phyloP scores from a whole-genome alignment of 2,329 filamentous ascomycete species.

The Colletotrichum sp. region DNA sequence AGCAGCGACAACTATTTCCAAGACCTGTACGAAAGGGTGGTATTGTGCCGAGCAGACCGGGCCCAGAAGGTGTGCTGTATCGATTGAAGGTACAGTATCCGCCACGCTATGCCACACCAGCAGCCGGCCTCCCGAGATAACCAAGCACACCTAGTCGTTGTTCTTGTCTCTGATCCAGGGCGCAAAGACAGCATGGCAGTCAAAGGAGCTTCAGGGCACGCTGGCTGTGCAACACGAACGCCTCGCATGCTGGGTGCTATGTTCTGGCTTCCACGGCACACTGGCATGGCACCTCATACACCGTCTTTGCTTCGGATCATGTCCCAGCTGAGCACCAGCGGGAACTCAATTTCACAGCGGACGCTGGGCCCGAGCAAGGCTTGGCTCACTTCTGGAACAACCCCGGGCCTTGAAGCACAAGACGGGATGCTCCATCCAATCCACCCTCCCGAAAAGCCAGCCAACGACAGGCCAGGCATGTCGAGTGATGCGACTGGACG shows the following conservation, averaged over 20 bases:
- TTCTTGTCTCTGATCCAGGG: neutral
- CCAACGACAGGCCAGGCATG: constrained; percentile 9
- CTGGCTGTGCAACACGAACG: neutral
- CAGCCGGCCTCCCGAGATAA: neutral
- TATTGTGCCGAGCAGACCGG: constrained; percentile 6
- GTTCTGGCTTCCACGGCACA: neutral
- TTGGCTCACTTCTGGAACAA: constrained; percentile 14
- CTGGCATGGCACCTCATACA: neutral
- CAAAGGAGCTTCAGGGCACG: neutral
- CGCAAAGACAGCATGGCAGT: neutral
- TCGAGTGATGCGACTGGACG: constrained; percentile 17
- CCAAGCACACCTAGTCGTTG: neutral
- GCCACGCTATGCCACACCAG: neutral
- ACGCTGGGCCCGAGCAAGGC: constrained; percentile 10
- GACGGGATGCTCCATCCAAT: constrained; percentile 18
- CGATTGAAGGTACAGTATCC: neutral
- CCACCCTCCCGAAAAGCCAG: constrained; percentile 13
- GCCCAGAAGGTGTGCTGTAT: neutral
- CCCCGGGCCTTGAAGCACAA: constrained; percentile 6
- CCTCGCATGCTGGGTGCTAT: neutral
- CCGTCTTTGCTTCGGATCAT: constrained; percentile 19
- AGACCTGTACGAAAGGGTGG: neutral
- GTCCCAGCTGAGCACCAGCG: constrained; percentile 14
- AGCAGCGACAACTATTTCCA: neutral
- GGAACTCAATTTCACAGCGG: constrained; percentile 21